A percentile compares a stretch with the other conserved stretches of the same genome.
Conservation (phyloP, 805 yeast species). For the Tetrapisispora arboricola region DNA sequence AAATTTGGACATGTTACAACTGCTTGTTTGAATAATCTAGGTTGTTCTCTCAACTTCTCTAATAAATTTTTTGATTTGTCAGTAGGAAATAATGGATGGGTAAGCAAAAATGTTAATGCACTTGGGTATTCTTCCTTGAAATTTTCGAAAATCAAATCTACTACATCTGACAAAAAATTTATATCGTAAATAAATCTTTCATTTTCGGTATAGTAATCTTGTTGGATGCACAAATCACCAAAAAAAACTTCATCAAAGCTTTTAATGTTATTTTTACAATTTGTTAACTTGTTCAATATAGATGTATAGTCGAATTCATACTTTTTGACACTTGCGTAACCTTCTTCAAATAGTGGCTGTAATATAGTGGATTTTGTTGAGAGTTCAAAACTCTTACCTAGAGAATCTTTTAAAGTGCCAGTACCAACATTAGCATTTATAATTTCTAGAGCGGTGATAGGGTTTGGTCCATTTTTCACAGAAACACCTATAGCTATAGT, state of each 20-base stretch:
- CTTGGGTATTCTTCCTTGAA: slow-evolving; percentile 36
- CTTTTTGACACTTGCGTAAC: slow-evolving; percentile 4
- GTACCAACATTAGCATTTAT: slow-evolving; percentile 48
- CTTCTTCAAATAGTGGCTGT: slow-evolving; percentile 16
- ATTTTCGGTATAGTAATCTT: slow-evolving; percentile 49
- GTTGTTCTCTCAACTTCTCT: slow-evolving; percentile 39
- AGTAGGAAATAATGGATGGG: slow-evolving; percentile 80
- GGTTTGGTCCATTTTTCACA: slow-evolving; percentile 19
- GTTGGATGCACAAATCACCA: slow-evolving; percentile 25
- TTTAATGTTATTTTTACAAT: slow-evolving; percentile 11
- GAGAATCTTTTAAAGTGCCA: slow-evolving; percentile 56
- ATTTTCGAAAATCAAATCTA: slow-evolving; percentile 33
- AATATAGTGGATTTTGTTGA: slow-evolving; percentile 13
- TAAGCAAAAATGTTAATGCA: slow-evolving; percentile 61
- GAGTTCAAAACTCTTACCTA: slow-evolving; percentile 45
- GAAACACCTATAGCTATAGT: slow-evolving; percentile 26
- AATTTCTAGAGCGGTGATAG: slow-evolving; percentile 24
- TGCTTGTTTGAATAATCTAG: slow-evolving; percentile 70
- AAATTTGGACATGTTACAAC: slow-evolving; percentile 68
- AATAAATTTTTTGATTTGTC: slow-evolving; percentile 47
- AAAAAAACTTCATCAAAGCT: slow-evolving; percentile 28
- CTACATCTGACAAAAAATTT: slow-evolving; percentile 39
- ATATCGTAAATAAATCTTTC: slow-evolving; percentile 55
- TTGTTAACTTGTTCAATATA: slow-evolving; percentile 21
- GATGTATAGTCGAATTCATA: slow-evolving; percentile 13